These are phyloP conservation scores for Salix purpurea DNA, from an alignment of 345 rosid species.

Conservation along the genomic window DNA sequence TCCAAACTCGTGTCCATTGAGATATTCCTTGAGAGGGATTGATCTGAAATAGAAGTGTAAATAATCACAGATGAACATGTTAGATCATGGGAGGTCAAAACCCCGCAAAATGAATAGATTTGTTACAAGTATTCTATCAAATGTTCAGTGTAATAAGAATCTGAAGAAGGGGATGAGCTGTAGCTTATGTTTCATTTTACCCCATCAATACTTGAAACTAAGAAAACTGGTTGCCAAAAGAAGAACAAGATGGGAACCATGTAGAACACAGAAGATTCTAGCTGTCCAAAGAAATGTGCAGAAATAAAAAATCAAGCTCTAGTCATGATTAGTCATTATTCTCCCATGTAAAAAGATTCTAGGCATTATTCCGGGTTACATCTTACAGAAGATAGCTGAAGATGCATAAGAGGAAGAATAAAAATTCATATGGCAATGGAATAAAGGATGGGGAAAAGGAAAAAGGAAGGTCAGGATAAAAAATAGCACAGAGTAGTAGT, in stretches of 20 bases:
- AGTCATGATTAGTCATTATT: neutral
- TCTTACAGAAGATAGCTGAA: neutral
- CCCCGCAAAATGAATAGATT: neutral
- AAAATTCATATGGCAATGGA: neutral
- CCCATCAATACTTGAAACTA: neutral
- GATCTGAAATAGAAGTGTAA: conserved; percentile 44
- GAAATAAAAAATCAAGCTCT: neutral
- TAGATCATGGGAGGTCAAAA: neutral
- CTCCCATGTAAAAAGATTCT: neutral
- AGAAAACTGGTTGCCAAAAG: neutral
- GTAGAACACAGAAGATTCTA: neutral
- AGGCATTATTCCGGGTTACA: neutral
- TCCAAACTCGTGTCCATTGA: conserved; percentile 56
- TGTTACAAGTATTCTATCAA: neutral
- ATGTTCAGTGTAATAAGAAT: neutral
- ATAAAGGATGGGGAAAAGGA: neutral
- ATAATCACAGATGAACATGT: conserved; percentile 10
- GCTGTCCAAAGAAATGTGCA: neutral
- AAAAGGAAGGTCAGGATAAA: neutral
- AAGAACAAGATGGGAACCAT: neutral
- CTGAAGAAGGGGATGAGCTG: neutral
- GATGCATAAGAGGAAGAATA: neutral
- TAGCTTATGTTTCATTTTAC: neutral
- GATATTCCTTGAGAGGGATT: conserved; percentile 55
- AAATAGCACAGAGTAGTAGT: neutral